phyloP scores from a whole-genome alignment of 2,329 filamentous ascomycete species.

The Colletotrichum liriopes region DNA sequence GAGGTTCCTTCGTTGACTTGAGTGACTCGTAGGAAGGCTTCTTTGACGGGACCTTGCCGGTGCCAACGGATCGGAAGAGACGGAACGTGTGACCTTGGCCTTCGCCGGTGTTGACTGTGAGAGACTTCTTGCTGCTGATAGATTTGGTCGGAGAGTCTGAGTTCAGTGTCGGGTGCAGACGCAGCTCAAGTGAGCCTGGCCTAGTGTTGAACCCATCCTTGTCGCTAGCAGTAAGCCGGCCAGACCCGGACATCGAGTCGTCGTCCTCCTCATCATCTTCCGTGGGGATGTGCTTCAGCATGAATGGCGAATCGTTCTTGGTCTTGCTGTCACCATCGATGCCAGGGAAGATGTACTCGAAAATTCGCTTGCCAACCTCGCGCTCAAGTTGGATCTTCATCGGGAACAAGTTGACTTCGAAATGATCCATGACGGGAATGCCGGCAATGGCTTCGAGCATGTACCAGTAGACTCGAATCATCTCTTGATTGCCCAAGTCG shows the following conservation, averaged over 20 bases:
- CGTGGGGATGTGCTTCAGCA: conserved; percentile 62
- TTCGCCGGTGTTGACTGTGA: conserved; percentile 66
- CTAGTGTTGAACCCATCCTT: conserved; percentile 71
- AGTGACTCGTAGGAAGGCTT: conserved; percentile 73
- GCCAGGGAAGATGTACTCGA: conserved; percentile 97
- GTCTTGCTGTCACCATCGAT: conserved; percentile 70
- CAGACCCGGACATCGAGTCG: conserved; percentile 58
- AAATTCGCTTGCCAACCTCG: conserved; percentile 91
- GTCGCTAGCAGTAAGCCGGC: conserved; percentile 57
- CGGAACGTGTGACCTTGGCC: conserved; percentile 61
- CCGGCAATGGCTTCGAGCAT: conserved; percentile 98
- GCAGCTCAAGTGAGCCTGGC: conserved; percentile 83
- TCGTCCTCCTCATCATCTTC: conserved; percentile 67
- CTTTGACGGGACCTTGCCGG: conserved; percentile 62
- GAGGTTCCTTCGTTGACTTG: conserved; percentile 57
- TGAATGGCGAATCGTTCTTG: conserved; percentile 75
- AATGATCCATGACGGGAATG: conserved; percentile 96
- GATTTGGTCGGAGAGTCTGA: conserved; percentile 61
- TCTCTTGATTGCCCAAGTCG: conserved; percentile 78
- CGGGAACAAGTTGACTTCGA: conserved; percentile 94
- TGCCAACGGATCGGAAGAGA: conserved; percentile 63
- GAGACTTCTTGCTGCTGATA: conserved; percentile 59
- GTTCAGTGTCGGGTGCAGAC: conserved; percentile 86
- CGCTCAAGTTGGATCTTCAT: conserved; percentile 94
- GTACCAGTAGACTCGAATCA: conserved; percentile 96